Base-by-base conservation (phyloP, 345 rosid species). In the Citrus reticulata region DNA sequence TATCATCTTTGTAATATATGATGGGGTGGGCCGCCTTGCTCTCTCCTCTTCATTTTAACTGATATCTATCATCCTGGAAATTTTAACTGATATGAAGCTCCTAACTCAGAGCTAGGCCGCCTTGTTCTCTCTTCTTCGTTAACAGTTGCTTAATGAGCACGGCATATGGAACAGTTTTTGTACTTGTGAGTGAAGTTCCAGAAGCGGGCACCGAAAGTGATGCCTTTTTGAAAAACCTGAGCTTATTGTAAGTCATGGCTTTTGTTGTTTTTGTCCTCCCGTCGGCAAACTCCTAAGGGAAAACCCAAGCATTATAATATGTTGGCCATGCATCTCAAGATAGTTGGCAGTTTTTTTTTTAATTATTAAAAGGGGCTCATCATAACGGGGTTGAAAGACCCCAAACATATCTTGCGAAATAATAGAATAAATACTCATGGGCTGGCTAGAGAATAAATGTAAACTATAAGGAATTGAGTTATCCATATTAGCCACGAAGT, bases 61-160 rank as follows among this genome's bases (percentile, higher is more conserved):
- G 32, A 30, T 30, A 30, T 30, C 32, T 30, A 30, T 30, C 32
- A 30, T 30, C 14, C 72, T 81, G 16, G 62, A 74, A 51, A 58
- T 84, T 3, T 80, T 88, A 19, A 65, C 81, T 4, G 85, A 83
- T 72, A 79, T 86, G 5, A 88, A 84, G 66, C 75, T 86, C 68
- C 55, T 86, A 0, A 86, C 57, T 80, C 88, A 19, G 87, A 88
- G 83, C 78, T 86, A 20, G 88, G 88, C 65, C 84, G 88, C 60
- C 81, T 88, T 2, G 89, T 88, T 25, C 82, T 86, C 8, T 81
- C 88, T 49, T 86, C 89, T 24, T 80, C 88, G 24, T 86, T 83
- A 82, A 86, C 4, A 79, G 78, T 49, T 79, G 84, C 32, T 35
- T 83, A 60, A 24, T 77, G 72, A 70, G 84, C 27, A 84, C 83